Percentiles rank a stretch among this genome's conserved stretches.
Conservation (phyloP, 78 protist species). For the Emiliania huxleyi region DNA sequence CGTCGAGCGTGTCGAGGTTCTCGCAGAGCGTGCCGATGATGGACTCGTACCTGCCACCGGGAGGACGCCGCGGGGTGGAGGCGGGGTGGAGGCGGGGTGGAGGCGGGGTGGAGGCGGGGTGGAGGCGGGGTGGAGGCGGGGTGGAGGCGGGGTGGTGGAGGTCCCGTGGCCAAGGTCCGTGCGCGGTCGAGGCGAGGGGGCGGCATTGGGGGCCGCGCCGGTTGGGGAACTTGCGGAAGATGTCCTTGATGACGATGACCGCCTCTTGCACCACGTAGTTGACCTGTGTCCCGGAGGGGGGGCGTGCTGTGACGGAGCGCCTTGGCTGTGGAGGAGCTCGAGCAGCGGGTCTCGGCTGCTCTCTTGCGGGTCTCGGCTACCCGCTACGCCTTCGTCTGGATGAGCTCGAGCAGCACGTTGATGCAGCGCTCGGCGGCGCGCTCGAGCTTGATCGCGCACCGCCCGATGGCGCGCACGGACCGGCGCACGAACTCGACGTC, state of each 20-base stretch:
- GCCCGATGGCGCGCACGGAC: constrained; percentile 94
- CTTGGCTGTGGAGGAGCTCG: no score
- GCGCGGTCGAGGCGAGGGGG: no score
- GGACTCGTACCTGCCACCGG: constrained; percentile 91
- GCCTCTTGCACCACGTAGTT: constrained; percentile 99
- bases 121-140: no score
- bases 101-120: no score
- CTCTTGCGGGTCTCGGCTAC: no score
- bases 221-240: constrained; percentile 92
- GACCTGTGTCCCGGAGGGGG: no score
- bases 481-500: constrained; percentile 97
- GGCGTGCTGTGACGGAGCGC: not conserved
- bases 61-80: not conserved
- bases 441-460: constrained; percentile 95
- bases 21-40: constrained; percentile 95
- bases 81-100: no score
- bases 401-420: constrained; percentile 88
- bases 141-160: no score
- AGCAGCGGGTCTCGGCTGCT: no score
- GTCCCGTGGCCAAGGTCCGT: no score
- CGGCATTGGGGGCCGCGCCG: not conserved
- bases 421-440: constrained; percentile 79
- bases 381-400: constrained; percentile 72
- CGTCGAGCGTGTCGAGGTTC: constrained; percentile 97
- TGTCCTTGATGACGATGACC: constrained; percentile 96